Evolutionary conservation across 2,329 filamentous ascomycete species (phyloP).

Genomic region (Beauveria varroae): DNA sequence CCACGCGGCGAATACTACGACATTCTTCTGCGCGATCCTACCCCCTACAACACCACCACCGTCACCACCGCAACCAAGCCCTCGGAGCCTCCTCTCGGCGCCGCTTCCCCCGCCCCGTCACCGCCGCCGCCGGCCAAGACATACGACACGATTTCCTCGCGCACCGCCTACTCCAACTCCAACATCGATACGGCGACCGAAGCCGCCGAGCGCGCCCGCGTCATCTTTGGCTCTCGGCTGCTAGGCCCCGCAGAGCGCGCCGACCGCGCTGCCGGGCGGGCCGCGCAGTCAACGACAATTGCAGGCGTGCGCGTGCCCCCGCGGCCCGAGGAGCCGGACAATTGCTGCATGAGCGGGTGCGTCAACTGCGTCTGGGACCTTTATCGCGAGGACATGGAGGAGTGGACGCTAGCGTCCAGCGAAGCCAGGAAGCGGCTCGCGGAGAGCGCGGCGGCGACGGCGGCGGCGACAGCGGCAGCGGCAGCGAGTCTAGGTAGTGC

Average conservation of each 20-base stretch:
- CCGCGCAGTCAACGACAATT: constrained; percentile 54
- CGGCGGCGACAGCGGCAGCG: constrained; percentile 5
- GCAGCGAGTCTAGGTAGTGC: no score
- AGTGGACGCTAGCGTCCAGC: constrained; percentile 62
- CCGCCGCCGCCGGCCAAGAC: background rate
- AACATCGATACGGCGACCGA: constrained; percentile 26
- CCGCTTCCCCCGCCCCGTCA: background rate
- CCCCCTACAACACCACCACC: background rate
- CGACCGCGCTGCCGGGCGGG: constrained; percentile 50
- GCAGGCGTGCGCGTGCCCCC: constrained; percentile 80
- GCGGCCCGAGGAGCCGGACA: constrained; percentile 81
- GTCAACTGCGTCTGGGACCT: constrained; percentile 96
- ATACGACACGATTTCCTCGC: constrained; percentile 5
- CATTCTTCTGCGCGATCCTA: constrained; percentile 8
- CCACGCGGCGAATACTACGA: constrained; percentile 12
- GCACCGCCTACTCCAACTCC: constrained; percentile 4
- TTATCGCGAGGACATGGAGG: constrained; percentile 86
- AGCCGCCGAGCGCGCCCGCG: constrained; percentile 48
- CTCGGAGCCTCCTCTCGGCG: background rate
- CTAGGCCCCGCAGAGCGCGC: constrained; percentile 65
- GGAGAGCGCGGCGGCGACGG: constrained; percentile 20
- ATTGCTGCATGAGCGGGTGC: constrained; percentile 98
- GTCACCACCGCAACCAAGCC: background rate
- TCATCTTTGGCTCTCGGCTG: constrained; percentile 77
- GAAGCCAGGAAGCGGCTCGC: constrained; percentile 53